Evolutionary conservation across 306 rosid genomes (phyloP), one percentile per base, ranked within the genome.

Genomic region (Sophora flavescens): DNA sequence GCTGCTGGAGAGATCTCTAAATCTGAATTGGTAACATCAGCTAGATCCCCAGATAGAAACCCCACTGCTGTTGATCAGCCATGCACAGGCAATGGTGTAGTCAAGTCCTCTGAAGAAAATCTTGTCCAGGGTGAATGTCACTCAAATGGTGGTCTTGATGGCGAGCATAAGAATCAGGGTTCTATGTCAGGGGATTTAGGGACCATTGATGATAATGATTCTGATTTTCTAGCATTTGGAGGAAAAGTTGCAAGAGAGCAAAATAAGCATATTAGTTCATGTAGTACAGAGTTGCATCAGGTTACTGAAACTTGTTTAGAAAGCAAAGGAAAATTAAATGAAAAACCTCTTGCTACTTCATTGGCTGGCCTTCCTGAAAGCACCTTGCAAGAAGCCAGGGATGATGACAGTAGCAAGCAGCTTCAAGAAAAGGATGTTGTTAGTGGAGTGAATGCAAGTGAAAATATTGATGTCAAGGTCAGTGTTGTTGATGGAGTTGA

Each of bases 1-100:
- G 98, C 98, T 57, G 82, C 98, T 39, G 94, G 91, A 59, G 95
- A 91, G 81, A 83, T 93, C 18, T 83, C 83, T 11, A 90, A 88
- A 72, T 90, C 94, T 42, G 88, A 81, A 18, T 73, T 80, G 82
- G 79, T 68, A 10, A 85, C 89, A 5, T 89, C 93, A 4, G 63
- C 82, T 63, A 80, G 74, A 80, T 93, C 96, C 56, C 98, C 94
- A 0, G 84, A 73, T 75, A 84, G 85, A 72, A 86, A 79, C 68
- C 69, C 81, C 36, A 28, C 82, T 69, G 16, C 60, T 38, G 78
- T 82, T 38, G 93, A 89, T 63, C 83, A 76, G 70, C 80, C 88
- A 45, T 78, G 85, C 83, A 22, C 84, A 13, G 86, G 66, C 32
- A 73, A 78, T 77, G 82, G 63, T n/a, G 80, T 63, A 60, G 83